Evolutionary conservation across 2,329 filamentous ascomycete species (phyloP), one percentile per base, ranked within the genome.

Genomic region (Lachnellula subtilissima): DNA sequence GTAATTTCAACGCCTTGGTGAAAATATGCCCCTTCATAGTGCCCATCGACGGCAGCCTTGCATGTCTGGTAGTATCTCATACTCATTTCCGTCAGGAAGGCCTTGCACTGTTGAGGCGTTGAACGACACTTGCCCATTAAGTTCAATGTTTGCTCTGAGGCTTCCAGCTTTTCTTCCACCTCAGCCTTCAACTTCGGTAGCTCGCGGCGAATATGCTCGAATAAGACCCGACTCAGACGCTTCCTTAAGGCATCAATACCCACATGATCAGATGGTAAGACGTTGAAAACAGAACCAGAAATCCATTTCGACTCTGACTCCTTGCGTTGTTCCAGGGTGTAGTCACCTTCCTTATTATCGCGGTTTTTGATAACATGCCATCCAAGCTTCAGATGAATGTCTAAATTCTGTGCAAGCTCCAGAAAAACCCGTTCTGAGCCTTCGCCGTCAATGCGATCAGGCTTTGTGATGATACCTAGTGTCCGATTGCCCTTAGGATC

Each of bases 351-450:
- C 59, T 79, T 62, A 59, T 70, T 73, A 53, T 72, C 64, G 36
- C 75, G 57, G 61, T 80, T 80, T 51, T 71, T 73, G 8, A 80
- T 60, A 0, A 74, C 72, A 63, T 80, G 78, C 77, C 78, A 80
- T 2, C 78, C 78, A 0, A 80, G 69, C 32, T 71, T 68, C 39
- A 78, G 70, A 15, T 63, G 59, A 0, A 63, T 1, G 74, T 67
- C 14, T 76, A 68, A 1, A 68, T 52, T 3, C 75, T 58, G 50
- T 71, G 45, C 23, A 25, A 47, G 45, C 45, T 47, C 45, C 76
- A 0, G 54, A 58, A 0, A 56, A 56, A 55, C 77, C 72, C 9
- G 60, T 67, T 0, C 70, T 71, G 75, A 76, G 0, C 67, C 67
- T 2, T 23, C 19, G 0, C 63, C 50, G 1, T 64, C 57, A 1